Conservation (phyloP, 129 eudicot species). For the Flaveria trinervia region DNA sequence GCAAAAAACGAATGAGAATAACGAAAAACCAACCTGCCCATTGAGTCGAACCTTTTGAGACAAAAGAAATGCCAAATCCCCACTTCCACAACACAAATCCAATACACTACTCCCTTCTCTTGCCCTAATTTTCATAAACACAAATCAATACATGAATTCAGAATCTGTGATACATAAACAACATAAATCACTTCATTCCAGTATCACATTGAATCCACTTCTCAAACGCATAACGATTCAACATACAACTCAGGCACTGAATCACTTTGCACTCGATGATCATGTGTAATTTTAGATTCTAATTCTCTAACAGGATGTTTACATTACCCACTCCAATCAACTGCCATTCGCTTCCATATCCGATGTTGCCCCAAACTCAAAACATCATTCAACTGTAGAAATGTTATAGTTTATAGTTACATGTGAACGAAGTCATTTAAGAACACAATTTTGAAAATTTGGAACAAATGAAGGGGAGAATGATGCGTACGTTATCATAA, state of each 20-base stretch:
- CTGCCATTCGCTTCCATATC: constrained; percentile 91
- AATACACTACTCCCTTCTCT: constrained; percentile 74
- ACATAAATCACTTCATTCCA: no score
- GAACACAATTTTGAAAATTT: not conserved
- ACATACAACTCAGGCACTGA: not conserved
- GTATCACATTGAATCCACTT: not conserved
- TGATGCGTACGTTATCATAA: constrained; percentile 74
- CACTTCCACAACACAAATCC: constrained; percentile 99
- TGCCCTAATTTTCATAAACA: constrained; percentile 45
- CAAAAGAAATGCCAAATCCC: constrained; percentile 90
- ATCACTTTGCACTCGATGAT: not conserved
- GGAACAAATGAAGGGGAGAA: not conserved
- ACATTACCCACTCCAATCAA: constrained; percentile 88
- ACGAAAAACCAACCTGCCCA: constrained; percentile 59
- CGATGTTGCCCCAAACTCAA: constrained; percentile 88
- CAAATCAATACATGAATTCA: constrained; percentile 15
- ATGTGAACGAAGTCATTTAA: constrained; percentile 25
- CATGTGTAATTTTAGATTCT: not conserved
- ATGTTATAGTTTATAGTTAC: not conserved
- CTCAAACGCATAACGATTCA: not conserved
- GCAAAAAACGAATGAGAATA: not conserved
- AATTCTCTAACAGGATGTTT: not conserved
- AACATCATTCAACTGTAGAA: constrained; percentile 68
- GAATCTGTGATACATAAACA: not conserved
- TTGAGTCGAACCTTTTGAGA: constrained; percentile 80